These are phyloP conservation scores for Phialemoniopsis sp. DNA, from an alignment of 2,329 filamentous ascomycete genomes.

Conservation along the genomic window DNA sequence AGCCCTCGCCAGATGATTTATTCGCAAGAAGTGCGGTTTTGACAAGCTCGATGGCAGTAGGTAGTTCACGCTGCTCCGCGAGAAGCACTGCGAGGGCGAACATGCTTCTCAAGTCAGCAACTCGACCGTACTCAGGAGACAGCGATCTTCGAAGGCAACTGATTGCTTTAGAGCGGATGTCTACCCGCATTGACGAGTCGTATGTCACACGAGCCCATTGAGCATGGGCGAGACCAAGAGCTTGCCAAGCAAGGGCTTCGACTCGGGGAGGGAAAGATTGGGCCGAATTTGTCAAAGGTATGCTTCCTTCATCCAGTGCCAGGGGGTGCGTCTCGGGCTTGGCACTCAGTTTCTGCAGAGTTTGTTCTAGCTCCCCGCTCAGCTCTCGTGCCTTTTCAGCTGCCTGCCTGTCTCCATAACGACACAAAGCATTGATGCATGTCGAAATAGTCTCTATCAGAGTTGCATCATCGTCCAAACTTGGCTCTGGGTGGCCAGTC, in stretches of 20 bases:
- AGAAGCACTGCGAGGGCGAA: constrained; percentile 83
- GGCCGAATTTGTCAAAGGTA: constrained; percentile 9
- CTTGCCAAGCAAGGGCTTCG: constrained; percentile 72
- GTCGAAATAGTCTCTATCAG: constrained; percentile 76
- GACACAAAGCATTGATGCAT: constrained; percentile 75
- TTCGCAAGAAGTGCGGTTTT: constrained; percentile 69
- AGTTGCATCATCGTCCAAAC: constrained; percentile 73
- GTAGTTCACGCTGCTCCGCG: constrained; percentile 79
- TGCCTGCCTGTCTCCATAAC: constrained; percentile 70
- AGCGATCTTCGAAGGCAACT: constrained; percentile 71
- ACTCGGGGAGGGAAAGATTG: constrained; percentile 50
- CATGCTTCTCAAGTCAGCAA: constrained; percentile 69
- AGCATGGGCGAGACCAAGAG: constrained; percentile 80
- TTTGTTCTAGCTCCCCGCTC: constrained; percentile 66
- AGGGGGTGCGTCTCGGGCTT: too few species aligned
- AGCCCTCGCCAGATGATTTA: constrained; percentile 39
- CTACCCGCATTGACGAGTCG: constrained; percentile 65
- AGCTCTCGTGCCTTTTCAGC: constrained; percentile 76
- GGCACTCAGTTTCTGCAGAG: constrained; percentile 57
- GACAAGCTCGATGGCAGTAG: constrained; percentile 75
- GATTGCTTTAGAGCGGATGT: constrained; percentile 75
- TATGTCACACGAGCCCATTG: constrained; percentile 83
- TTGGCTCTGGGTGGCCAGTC: constrained; percentile 64
- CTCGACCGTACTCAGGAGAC: constrained; percentile 59
- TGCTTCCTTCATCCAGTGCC: too few species aligned